Evolutionary conservation across 2,329 filamentous ascomycete genomes (phyloP).

Genomic region (Nigrospora osmanthi): DNA sequence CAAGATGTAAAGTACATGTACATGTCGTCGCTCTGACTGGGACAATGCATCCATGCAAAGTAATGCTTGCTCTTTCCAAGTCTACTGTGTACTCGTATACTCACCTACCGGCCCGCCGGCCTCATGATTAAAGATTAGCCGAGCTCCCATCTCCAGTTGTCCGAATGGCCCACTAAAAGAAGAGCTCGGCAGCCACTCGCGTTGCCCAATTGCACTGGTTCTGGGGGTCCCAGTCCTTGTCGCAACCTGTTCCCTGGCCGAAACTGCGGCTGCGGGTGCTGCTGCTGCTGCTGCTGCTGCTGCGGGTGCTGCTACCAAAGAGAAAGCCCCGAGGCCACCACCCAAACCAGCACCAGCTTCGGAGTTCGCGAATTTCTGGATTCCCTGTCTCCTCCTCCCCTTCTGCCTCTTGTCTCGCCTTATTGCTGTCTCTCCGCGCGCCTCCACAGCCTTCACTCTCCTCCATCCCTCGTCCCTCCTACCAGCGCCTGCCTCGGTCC

Average conservation of each 20-base stretch:
- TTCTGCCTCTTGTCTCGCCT: conserved; percentile 2
- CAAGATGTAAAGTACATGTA: too few relatives aligned
- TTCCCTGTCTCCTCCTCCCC: conserved; percentile 9
- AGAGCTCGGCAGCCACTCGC: neutral
- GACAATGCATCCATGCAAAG: too few relatives aligned
- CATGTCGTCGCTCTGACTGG: too few relatives aligned
- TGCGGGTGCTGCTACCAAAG: neutral
- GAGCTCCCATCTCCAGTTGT: too few relatives aligned
- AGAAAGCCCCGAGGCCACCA: neutral
- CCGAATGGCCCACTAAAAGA: conserved; percentile 1
- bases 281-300: too few relatives aligned
- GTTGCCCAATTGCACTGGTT: conserved; percentile 3
- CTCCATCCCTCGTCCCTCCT: conserved; percentile 7
- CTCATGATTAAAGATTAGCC: too few relatives aligned
- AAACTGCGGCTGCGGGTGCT: too few relatives aligned
- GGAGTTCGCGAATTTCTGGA: conserved; percentile 14
- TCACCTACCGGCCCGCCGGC: too few relatives aligned
- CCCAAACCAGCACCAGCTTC: neutral
- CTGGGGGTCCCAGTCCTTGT: conserved; percentile 9
- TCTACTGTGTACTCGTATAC: too few relatives aligned
- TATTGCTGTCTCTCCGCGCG: neutral
- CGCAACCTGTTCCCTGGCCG: conserved; percentile 14
- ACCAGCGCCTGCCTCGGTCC: conserved; percentile 13
- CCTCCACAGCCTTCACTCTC: conserved; percentile 7
- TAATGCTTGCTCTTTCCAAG: too few relatives aligned